Base-by-base conservation (phyloP, 257 asterid genomes). In the Solanum neorickii region DNA sequence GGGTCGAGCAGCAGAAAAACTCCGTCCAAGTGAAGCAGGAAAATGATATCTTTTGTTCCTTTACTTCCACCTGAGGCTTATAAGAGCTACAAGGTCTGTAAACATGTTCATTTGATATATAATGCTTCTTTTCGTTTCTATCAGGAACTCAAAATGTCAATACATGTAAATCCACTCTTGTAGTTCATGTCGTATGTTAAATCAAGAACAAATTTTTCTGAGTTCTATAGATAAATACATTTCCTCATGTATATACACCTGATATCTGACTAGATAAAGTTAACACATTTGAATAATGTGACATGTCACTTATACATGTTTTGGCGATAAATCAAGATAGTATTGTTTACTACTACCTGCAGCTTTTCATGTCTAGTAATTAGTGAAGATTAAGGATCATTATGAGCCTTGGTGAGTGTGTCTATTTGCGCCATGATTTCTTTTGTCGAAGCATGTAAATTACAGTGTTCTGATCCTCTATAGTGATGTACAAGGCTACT, bases 1-100 rank as follows among this genome's bases (percentile, higher is more conserved):
- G 97, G 82, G 94, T 94, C 20, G 95, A 93, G 86, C 90, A 91
- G 85, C 94, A 90, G 93, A 94, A 90, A 85, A 72, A 88, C 37
- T 87, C 85, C 44, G 83, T 85, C 5, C 89, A 89, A 88, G 89
- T 92, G 88, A 92, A 92, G 89, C 92, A 87, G 83, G 94, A 93
- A 90, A 90, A 88, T 23, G 87, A 87, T 46, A 27, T 60, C 87
- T 82, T 89, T 73, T 83, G 88, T 49, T 46, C 85, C 27, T 93
- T 90, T 35, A 59, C 90, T 60, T 69, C 77, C 23, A 46, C 87
- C 27, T 86, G 89, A 91, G 39, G 87, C 70, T 65, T 60, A 85
- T 27, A 15, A 47, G 80, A 41, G 83, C 83, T 62, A 59, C 41
- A 37, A 87, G 83, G 46, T 66, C 52, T 62, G 42, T 69, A 20